These are phyloP conservation scores for Dissophora globulifera DNA, from an alignment of 192 early-diverging fungal genomes.

Conservation along the genomic window DNA sequence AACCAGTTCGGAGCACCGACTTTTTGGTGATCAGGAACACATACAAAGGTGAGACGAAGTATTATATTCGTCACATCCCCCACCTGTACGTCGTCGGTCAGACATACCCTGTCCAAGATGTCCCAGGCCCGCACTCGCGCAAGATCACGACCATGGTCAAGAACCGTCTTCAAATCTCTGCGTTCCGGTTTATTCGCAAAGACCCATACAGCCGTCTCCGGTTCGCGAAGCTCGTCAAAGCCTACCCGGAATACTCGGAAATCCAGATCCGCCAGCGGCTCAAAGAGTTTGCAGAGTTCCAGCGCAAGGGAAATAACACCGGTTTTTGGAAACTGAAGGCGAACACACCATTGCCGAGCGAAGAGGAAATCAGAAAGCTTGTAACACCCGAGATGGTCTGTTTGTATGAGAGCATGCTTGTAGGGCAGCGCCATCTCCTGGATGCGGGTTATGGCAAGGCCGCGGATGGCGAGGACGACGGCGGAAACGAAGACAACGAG, in stretches of 20 bases:
- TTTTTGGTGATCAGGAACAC: slow-evolving; percentile 87
- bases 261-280: slow-evolving; percentile 89
- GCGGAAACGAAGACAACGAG: slow-evolving; percentile 73
- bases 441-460: slow-evolving; percentile 88
- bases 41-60: slow-evolving; percentile 82
- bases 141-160: slow-evolving; percentile 90
- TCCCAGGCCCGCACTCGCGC: slow-evolving; percentile 94
- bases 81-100: slow-evolving; percentile 90
- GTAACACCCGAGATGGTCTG: slow-evolving; percentile 97
- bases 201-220: slow-evolving; percentile 79
- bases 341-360: slow-evolving; percentile 73
- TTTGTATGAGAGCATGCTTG: slow-evolving; percentile 91
- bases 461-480: slow-evolving; percentile 65
- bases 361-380: slow-evolving; percentile 92
- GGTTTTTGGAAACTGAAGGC: slow-evolving; percentile 94
- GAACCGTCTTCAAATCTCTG: slow-evolving; percentile 87
- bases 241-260: slow-evolving; percentile 90
- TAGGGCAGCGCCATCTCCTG: slow-evolving; percentile 89
- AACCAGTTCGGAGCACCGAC: slow-evolving; percentile 76
- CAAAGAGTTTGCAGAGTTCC: slow-evolving; percentile 97
- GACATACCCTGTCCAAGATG: slow-evolving; percentile 92
- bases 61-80: slow-evolving; percentile 86
- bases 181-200: slow-evolving; percentile 87
- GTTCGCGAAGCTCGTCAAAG: slow-evolving; percentile 79
- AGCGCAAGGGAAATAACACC: slow-evolving; percentile 83